Base-by-base conservation (phyloP, 331 rosid genomes). In the Pyrus hybrid region DNA sequence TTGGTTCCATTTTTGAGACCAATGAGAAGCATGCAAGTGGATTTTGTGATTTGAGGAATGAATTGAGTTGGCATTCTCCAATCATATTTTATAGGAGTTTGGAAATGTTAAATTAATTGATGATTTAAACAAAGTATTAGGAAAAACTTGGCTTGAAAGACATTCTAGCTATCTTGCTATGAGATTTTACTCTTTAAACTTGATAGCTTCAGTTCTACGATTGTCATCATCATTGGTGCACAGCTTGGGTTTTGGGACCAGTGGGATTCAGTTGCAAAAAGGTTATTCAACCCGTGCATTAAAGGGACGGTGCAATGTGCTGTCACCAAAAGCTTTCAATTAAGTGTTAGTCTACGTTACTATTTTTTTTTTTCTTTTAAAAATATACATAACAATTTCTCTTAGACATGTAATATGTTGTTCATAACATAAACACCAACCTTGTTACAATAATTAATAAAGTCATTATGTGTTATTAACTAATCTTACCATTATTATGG, bases 81-180 rank as follows among this genome's bases (percentile, higher is more conserved):
- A 58, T 14, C 58, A 30, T 18, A 10, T 37, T 75, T 63, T 76
- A 77, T 67, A 71, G 66, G 75, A 60, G 61, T 6, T 58, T 35
- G 68, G 58, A 57, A 13, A 10, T 74, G 12, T 8, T 11, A 37
- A 28, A 80, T 30, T 43, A 60, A 47, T 28, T 49, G 4, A 14
- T 60, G 16, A 25, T 67, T 28, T 60, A 23, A 23, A 23, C 35
- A 37, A 25, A 17, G 13, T 5, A 41, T 33, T 35, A 67, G 18
- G 43, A 22, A 37, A 79, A 64, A 77, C 85, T 83, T 85, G 73
- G 74, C 81, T 85, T 81, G 33, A 8, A 86, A 79, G 87, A n/a
- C 75, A 75, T 54, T 41, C 28, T 67, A 26, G 57, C 37, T 63
- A 33, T 53, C 71, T 11, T 9, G 51, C 57, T 13, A 68, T 8